Evolutionary conservation across 345 rosid genomes (phyloP), one percentile per base, ranked within the genome.

Genomic region (Erysimum cheiranthoides): DNA sequence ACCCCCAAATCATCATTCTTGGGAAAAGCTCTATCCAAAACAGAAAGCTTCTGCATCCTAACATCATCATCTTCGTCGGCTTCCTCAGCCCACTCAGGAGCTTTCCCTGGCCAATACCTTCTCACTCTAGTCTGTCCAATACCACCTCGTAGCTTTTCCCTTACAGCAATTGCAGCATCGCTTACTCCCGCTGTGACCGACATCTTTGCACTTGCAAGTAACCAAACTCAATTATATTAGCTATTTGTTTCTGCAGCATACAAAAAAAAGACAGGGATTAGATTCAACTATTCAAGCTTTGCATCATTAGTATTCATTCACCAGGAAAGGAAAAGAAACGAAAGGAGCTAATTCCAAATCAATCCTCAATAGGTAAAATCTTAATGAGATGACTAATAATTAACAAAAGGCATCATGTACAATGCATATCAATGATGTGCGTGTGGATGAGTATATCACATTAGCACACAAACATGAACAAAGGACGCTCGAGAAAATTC

Each of bases 21-120:
- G 1, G 86, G 89, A 40, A 87, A 87, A 47, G 85, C 88, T 80
- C 83, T 84, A 73, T 87, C 92, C 65, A 87, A 60, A 56, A 80
- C 84, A 57, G 68, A 85, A 2, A 77, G 71, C 64, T 84, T 83
- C 0, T 85, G 78, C 85, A 80, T 86, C 82, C 71, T 82, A 67
- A 87, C 83, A 75, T 87, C 88, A 5, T 73, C 86, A 63, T 89
- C 95, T 75, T 89, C 90, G 21, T 86, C 89, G 0, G 70, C 81
- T 18, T 87, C 95, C 14, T 85, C 92, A 2, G 87, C 92, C 92
- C 92, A 86, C 45, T 89, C 89, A 0, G 95, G 95, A 5, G 88
- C 95, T 80, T 87, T 86, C 14, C 90, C 92, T 25, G 90, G 90
- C 90, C 92, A 89, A 50, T 89, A 89, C 76, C 95, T 76, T 74